phyloP scores from a whole-genome alignment of 148 eudicot genomes.

The Spergularia marina region DNA sequence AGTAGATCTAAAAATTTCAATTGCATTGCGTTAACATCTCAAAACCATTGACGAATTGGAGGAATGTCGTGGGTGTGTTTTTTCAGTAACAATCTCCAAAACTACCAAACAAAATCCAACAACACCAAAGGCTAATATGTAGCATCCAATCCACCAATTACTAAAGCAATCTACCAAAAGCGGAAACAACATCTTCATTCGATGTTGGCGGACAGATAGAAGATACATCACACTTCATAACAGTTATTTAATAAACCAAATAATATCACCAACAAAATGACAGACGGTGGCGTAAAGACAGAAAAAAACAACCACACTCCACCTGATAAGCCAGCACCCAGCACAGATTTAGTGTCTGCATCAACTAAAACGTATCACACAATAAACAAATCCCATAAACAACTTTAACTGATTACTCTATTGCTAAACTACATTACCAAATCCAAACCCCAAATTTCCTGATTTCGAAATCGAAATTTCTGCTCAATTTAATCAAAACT shows the following conservation, averaged over 20 bases:
- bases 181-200: not conserved
- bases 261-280: not conserved
- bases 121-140: not conserved
- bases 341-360: constrained; percentile 13
- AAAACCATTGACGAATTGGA: too few relatives aligned
- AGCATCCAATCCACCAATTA: not conserved
- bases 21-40: not conserved
- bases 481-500: not conserved
- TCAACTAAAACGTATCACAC: not conserved
- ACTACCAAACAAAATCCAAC: not conserved
- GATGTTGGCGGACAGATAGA: not conserved
- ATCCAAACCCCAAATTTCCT: not conserved
- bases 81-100: not conserved
- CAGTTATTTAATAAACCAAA: not conserved
- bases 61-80: too few relatives aligned
- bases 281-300: too few relatives aligned
- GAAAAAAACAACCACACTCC: not conserved
- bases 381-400: not conserved
- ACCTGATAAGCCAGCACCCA: not conserved
- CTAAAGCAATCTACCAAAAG: not conserved
- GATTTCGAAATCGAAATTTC: not conserved
- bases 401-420: not conserved
- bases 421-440: not conserved
- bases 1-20: not conserved
- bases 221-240: not conserved